phyloP scores from a whole-genome alignment of 2,329 filamentous ascomycete species.

The Neopestalotiopsis sp. region DNA sequence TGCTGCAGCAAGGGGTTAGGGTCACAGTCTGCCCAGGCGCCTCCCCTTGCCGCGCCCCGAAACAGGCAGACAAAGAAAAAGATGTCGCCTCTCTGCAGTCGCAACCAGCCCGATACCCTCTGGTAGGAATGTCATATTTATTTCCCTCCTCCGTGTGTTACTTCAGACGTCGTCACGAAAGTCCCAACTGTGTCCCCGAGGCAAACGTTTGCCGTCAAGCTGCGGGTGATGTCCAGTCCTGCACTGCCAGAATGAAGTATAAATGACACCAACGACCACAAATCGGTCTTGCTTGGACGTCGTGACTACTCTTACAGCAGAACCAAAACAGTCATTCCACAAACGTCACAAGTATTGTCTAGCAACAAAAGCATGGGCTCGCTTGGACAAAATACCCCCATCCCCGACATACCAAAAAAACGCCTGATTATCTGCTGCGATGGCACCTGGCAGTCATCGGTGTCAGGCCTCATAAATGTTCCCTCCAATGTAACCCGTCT shows the following conservation, averaged over 20 bases:
- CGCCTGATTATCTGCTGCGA: constrained; percentile 25
- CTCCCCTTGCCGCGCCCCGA: background rate
- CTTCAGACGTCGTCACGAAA: background rate
- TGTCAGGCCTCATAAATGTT: constrained; percentile 26
- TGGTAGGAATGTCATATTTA: background rate
- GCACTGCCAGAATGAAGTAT: background rate
- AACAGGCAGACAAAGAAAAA: background rate
- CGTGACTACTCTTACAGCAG: background rate
- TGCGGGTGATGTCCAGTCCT: too few relatives aligned
- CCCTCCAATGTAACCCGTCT: constrained; percentile 32
- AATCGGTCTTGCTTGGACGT: background rate
- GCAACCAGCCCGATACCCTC: background rate
- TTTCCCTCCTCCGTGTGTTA: background rate
- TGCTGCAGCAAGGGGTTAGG: background rate
- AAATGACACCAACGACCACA: background rate
- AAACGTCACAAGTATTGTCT: background rate
- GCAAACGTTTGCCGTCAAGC: background rate
- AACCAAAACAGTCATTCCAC: background rate
- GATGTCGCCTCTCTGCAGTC: background rate
- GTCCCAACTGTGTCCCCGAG: background rate
- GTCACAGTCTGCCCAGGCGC: background rate
- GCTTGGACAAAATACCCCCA: background rate
- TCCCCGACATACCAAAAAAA: constrained; percentile 13
- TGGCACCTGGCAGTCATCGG: constrained; percentile 30
- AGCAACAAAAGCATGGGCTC: constrained; percentile 4